Evolutionary conservation across 768 basidiomycete species (phyloP), one percentile per base, ranked within the genome.

Genomic region (Galerina sulciceps): DNA sequence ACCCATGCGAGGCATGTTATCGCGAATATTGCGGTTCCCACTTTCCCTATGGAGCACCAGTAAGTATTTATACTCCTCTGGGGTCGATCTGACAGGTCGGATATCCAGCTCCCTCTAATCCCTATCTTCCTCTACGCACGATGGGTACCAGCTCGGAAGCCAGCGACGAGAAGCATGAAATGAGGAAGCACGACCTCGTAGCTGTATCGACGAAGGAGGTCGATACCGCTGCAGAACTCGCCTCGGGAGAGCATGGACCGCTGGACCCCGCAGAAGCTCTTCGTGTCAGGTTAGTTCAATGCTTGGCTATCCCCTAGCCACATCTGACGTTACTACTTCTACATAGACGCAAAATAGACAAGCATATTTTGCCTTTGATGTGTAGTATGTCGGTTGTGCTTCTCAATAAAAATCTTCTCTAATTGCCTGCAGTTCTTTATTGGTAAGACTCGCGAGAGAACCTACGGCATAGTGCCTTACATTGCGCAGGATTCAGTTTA

Each of bases 311-410:
- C 14, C 20, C 20, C 11, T 10, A 20, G 2, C 34, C 11, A 9
- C 18, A 18, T 17, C 36, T 51, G n/a, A 10, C n/a, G 4, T 43
- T 14, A 18, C 15, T 17, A 40, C 4, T 43, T 8, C 40, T 35
- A n/a, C 43, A 6, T 42, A 80, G 83, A 59, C 77, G 71, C 65
- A 89, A 91, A 70, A 89, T 90, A 42, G 89, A 90, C 71, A 70
- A 72, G 59, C 83, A 88, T 69, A 84, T 90, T 22, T 69, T 90
- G 35, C 88, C 88, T 20, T 71, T 90, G 65, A 90, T 89, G 88
- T 88, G 85, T 61, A 77, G 88, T 89, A 69, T 65, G 88, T 82
- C 26, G 4, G 22, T 22, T 14, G 48, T 5, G 20, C 9, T 11
- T 36, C 47, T 10, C 4, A 40, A 41, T 49, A 41, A 46, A 34